Base-by-base conservation (phyloP, 2,329 filamentous ascomycete species). In the Fusarium albidum region DNA sequence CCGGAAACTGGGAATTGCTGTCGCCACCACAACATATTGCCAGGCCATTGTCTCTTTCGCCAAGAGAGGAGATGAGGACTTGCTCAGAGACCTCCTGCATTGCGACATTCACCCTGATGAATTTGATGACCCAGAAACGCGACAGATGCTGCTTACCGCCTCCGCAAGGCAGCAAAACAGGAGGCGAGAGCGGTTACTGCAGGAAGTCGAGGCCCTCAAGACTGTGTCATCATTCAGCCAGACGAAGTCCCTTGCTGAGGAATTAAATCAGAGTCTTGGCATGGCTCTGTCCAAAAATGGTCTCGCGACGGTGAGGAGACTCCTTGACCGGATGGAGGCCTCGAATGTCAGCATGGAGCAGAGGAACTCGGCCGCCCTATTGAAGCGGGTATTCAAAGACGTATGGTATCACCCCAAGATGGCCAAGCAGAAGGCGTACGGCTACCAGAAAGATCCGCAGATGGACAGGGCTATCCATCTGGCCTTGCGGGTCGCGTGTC, bases 1-100 rank as follows among this genome's bases (percentile, higher is more conserved):
- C 4, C 77, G 82, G 54, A 74, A 79, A 44, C 76, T 84, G 6
- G 85, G 84, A 0, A 89, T 96, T 26, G 76, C 78, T 1, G 76
- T 91, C 25, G 80, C 83, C 5, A 73, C 79, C 6, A 86, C 84
- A 5, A 79, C 82, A 3, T 96, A 92, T 67, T 82, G 84, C 37
- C 80, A 82, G 34, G 79, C 90, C 9, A 66, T 96, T 6, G 77
- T 83, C 33, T 82, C 84, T 49, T 83, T 95, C 50, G 87, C 87
- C 5, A 71, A 72, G 15, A 77, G 81, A 28, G 77, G 80, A 26
- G 80, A 88, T n/a, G 77, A 78, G 25, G 71, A 74, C 3, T 70
- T 81, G n/a, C 71, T 85, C 3, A 54, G 67, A 27, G 72, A 75
- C 28, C 69, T 85, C 10, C 57, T 84, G 7, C 64, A 73, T 8